Conservation (phyloP, 2,329 filamentous ascomycete genomes). For the Aspergillus latus region DNA sequence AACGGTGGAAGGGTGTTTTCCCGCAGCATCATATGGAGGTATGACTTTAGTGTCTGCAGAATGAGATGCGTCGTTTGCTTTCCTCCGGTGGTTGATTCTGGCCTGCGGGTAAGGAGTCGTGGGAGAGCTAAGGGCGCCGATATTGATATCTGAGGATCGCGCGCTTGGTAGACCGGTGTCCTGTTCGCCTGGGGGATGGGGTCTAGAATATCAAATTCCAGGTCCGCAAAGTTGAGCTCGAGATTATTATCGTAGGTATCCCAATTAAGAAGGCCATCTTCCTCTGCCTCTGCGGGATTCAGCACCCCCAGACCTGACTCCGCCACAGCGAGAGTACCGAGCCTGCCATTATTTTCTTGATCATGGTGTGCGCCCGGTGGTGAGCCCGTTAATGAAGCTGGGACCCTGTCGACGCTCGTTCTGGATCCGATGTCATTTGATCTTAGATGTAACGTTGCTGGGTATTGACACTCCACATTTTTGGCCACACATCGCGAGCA, state of each 20-base stretch:
- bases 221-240: neutral
- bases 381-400: neutral
- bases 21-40: conserved; percentile 41
- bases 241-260: neutral
- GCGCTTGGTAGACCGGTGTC: neutral
- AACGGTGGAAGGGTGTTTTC: conserved; percentile 45
- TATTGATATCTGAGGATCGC: neutral
- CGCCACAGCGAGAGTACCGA: neutral
- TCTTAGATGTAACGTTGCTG: conserved; percentile 17
- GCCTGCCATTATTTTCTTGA: neutral
- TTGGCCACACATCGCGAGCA: conserved; percentile 43
- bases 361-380: neutral
- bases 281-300: neutral
- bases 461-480: conserved; percentile 39
- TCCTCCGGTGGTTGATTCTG: conserved; percentile 21
- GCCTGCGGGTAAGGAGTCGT: conserved; percentile 1
- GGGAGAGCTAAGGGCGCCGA: neutral
- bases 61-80: conserved; percentile 41
- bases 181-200: neutral
- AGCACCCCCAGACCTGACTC: neutral
- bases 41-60: conserved; percentile 44
- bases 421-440: too few species aligned
- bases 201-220: neutral
- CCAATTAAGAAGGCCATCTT: neutral
- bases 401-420: neutral